These are phyloP conservation scores for Tolypocladium endophyticum DNA, from an alignment of 2,329 filamentous ascomycete species.

Conservation along the genomic window DNA sequence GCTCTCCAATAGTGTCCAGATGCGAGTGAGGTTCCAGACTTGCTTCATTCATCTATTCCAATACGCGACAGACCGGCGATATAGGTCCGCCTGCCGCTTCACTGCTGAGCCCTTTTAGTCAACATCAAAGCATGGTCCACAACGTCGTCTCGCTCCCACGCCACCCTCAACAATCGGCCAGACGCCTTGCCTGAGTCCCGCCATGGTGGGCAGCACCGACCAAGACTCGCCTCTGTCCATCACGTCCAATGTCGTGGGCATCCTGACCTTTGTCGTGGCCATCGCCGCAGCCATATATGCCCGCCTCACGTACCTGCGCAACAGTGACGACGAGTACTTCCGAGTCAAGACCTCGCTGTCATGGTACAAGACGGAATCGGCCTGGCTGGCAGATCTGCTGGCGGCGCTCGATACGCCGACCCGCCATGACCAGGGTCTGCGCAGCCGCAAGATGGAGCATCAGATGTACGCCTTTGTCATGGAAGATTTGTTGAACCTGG, in stretches of 20 bases:
- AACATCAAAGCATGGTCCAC: not conserved
- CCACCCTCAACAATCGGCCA: not conserved
- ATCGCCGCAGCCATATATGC: constrained; percentile 31
- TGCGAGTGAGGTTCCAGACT: not conserved
- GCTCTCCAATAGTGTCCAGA: not conserved
- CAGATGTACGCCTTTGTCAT: constrained; percentile 38
- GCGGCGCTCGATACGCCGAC: constrained; percentile 16
- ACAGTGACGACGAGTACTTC: constrained; percentile 36
- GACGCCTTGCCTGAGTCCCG: not conserved
- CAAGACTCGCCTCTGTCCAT: constrained; percentile 34
- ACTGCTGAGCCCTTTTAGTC: not conserved
- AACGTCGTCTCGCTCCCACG: not conserved
- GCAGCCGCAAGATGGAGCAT: constrained; percentile 21
- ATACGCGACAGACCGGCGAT: no score
- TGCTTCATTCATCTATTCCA: not conserved
- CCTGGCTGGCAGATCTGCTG: constrained; percentile 32
- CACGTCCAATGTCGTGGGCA: constrained; percentile 30
- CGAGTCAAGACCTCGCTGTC: constrained; percentile 33
- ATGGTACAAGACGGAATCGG: constrained; percentile 39
- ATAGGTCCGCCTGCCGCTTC: not conserved
- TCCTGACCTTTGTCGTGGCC: constrained; percentile 36
- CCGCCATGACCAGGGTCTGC: constrained; percentile 9
- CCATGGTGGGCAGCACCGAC: constrained; percentile 14
- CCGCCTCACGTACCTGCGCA: constrained; percentile 32
- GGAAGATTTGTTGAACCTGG: constrained; percentile 32